A percentile compares a stretch with the other conserved stretches of the same genome.
These are phyloP conservation scores for Raddia guianensis DNA, from an alignment of 176 grass and related monocot genomes.

Conservation along the genomic window DNA sequence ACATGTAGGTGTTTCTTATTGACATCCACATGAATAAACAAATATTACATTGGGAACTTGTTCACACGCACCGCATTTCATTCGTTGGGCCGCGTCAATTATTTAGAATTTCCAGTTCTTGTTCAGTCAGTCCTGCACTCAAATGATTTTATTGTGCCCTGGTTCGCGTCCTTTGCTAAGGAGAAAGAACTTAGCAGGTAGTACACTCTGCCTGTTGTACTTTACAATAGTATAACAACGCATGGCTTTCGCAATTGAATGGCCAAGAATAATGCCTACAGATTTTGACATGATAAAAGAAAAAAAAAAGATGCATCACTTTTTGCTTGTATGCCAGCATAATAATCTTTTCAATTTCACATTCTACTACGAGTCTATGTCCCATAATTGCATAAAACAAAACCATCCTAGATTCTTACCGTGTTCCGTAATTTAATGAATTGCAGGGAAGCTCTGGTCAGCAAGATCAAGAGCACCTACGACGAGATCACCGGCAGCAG, in stretches of 20 bases:
- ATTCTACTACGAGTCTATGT: no score
- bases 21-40: not conserved
- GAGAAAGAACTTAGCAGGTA: not conserved
- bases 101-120: not conserved
- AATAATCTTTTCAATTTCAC: no score
- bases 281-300: not conserved
- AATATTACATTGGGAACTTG: not conserved
- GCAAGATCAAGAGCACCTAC: constrained; percentile 60
- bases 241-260: not conserved
- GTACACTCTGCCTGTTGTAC: not conserved
- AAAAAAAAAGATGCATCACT: not conserved
- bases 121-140: not conserved
- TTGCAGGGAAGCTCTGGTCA: constrained; percentile 62
- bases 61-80: not conserved
- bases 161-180: not conserved
- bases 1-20: not conserved
- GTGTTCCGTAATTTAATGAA: not conserved
- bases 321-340: not conserved
- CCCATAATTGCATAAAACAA: not conserved
- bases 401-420: constrained; percentile 14
- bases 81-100: no score
- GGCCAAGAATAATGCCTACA: no score
- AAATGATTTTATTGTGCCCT: not conserved
- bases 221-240: not conserved
- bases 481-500: constrained; percentile 56